Conservation (phyloP, 2,329 filamentous ascomycete genomes). For the Aspergillus costaricaensis region DNA sequence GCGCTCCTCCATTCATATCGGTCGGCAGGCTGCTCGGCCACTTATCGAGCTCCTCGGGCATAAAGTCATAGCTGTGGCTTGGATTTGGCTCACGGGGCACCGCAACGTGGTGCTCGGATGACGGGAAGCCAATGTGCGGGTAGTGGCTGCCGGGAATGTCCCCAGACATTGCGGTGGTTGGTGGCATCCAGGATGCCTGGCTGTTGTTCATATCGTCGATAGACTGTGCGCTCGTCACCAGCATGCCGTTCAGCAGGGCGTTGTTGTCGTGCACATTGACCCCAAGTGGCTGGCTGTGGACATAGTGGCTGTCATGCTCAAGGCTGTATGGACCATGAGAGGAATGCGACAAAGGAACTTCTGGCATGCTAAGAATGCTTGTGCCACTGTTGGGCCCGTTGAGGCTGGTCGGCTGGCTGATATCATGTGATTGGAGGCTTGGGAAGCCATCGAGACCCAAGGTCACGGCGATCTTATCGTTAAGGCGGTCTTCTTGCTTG, state of each 20-base stretch:
- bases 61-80: conserved; percentile 29
- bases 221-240: conserved; percentile 32
- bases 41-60: conserved; percentile 41
- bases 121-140: conserved; percentile 35
- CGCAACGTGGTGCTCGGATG: conserved; percentile 32
- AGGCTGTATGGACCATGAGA: conserved; percentile 34
- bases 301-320: conserved; percentile 37
- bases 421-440: conserved; percentile 33
- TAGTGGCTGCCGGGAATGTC: conserved; percentile 36
- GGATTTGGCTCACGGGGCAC: conserved; percentile 38
- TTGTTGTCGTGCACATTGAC: conserved; percentile 36
- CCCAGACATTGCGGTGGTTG: conserved; percentile 28
- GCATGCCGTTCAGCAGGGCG: conserved; percentile 36
- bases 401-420: conserved; percentile 33
- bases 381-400: conserved; percentile 31
- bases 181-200: conserved; percentile 35
- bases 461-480: conserved; percentile 38
- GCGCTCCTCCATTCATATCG: conserved; percentile 37
- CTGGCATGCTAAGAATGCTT: conserved; percentile 40
- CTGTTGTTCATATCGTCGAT: conserved; percentile 39
- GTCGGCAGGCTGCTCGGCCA: conserved; percentile 38
- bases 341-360: conserved; percentile 36
- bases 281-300: conserved; percentile 33
- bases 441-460: conserved; percentile 41
- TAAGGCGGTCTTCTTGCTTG: conserved; percentile 36